These are phyloP conservation scores for Pseudocercospora fuligena DNA, from an alignment of 2,329 filamentous ascomycete species.

Conservation along the genomic window DNA sequence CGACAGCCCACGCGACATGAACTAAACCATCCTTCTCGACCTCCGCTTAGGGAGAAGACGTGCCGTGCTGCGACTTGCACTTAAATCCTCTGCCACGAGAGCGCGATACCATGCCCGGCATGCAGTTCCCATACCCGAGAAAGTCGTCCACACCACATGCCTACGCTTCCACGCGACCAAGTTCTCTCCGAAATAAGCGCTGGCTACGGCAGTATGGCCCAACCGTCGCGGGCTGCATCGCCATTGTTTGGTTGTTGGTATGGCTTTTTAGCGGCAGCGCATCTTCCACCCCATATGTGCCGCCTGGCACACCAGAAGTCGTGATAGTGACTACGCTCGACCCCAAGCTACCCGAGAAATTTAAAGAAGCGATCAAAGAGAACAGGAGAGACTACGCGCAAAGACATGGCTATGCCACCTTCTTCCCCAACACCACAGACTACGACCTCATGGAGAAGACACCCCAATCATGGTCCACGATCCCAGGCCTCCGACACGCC, in stretches of 20 bases:
- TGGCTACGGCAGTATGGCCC: constrained; percentile 45
- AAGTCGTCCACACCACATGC: constrained; percentile 78
- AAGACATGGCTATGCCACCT: constrained; percentile 84
- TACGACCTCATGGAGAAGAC: constrained; percentile 69
- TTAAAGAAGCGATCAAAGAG: constrained; percentile 74
- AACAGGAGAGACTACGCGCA: constrained; percentile 86
- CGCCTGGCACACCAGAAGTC: constrained; percentile 56
- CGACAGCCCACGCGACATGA: constrained; percentile 4
- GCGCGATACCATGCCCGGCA: constrained; percentile 47
- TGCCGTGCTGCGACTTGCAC: constrained; percentile 1
- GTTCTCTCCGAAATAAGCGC: constrained; percentile 40
- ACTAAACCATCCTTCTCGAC: neutral
- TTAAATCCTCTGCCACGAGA: constrained; percentile 9
- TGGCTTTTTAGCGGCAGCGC: constrained; percentile 32
- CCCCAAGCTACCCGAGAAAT: constrained; percentile 66
- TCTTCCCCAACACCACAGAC: constrained; percentile 77
- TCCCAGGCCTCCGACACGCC: constrained; percentile 87
- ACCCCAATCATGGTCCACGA: constrained; percentile 72
- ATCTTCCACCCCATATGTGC: constrained; percentile 20
- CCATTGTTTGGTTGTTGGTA: constrained; percentile 40
- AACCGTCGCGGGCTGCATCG: constrained; percentile 47
- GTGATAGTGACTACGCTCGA: constrained; percentile 89
- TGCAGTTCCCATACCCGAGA: constrained; percentile 89
- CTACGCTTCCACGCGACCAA: constrained; percentile 64
- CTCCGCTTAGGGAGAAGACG: neutral